Conservation (phyloP, 768 basidiomycete species). For the Phaffia australis region DNA sequence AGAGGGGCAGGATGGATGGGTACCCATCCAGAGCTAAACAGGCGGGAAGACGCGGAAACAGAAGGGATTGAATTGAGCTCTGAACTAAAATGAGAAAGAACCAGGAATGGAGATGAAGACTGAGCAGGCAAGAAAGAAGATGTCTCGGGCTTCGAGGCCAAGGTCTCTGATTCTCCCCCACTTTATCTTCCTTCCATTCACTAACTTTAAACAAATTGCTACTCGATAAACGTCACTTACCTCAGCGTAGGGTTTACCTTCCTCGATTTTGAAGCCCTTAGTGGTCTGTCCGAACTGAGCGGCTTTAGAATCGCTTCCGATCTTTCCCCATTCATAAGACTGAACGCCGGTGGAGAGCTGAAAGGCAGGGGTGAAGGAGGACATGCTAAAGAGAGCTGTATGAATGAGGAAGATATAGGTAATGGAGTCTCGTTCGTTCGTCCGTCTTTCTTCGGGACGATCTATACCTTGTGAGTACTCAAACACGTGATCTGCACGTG, state of each 20-base stretch:
- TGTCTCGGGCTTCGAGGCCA: not conserved
- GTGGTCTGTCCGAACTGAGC: conserved; percentile 63
- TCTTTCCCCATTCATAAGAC: conserved; percentile 26
- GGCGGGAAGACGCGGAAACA: not conserved
- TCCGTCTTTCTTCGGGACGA: too few relatives aligned
- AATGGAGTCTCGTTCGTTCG: not conserved
- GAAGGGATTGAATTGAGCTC: not conserved
- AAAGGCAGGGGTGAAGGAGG: conserved; percentile 14
- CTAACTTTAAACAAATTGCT: not conserved
- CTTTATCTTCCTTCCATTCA: not conserved
- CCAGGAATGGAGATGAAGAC: too few relatives aligned
- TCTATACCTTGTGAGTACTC: too few relatives aligned
- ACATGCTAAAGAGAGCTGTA: not conserved
- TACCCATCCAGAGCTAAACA: conserved; percentile 93
- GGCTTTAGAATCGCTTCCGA: conserved; percentile 52
- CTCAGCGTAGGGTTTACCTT: conserved; percentile 79
- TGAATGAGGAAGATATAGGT: not conserved
- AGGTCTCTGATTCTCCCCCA: not conserved
- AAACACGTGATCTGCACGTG: too few relatives aligned
- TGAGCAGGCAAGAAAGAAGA: not conserved
- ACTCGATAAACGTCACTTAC: conserved; percentile 42
- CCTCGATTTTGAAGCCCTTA: conserved; percentile 57
- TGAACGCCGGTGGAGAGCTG: conserved; percentile 24
- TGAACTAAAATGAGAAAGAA: too few relatives aligned
- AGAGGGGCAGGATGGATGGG: conserved; percentile 68